A percentile compares a stretch with the other conserved stretches of the same genome.
Evolutionary conservation across 495 filamentous ascomycete genomes (phyloP).

Genomic region (Aspergillus affinis): DNA sequence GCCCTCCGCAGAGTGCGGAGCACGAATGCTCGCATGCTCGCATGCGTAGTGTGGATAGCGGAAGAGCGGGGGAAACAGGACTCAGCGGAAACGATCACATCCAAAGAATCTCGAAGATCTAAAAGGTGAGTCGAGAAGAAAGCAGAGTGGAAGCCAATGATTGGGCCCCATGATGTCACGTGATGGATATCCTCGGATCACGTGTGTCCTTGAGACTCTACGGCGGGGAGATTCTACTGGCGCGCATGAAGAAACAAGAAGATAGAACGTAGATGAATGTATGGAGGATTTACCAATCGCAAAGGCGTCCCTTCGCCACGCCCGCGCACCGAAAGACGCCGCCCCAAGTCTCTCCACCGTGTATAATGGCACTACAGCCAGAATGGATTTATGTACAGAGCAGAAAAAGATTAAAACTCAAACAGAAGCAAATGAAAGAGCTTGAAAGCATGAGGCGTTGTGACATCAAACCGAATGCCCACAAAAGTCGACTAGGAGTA

Average conservation of each 20-base stretch:
- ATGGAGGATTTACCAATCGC: slow-evolving; percentile 13
- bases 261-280: slow-evolving; percentile 10
- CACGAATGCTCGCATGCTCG: slow-evolving; percentile 31
- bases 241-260: neutral
- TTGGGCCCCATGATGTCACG: neutral
- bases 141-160: too few relatives aligned
- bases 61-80: neutral
- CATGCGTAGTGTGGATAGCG: slow-evolving; percentile 28
- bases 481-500: neutral
- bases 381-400: slow-evolving; percentile 25
- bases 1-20: slow-evolving; percentile 29
- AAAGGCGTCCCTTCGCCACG: slow-evolving; percentile 25
- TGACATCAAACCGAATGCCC: neutral
- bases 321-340: slow-evolving; percentile 27
- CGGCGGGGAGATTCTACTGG: neutral
- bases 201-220: too few relatives aligned
- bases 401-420: neutral
- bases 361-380: neutral
- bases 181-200: neutral
- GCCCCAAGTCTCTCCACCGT: neutral
- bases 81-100: too few relatives aligned
- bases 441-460: neutral
- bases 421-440: neutral
- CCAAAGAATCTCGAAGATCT: too few relatives aligned
- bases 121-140: too few relatives aligned